Conservation (phyloP, 2,329 filamentous ascomycete genomes). For the Nigrospora sphaerica region DNA sequence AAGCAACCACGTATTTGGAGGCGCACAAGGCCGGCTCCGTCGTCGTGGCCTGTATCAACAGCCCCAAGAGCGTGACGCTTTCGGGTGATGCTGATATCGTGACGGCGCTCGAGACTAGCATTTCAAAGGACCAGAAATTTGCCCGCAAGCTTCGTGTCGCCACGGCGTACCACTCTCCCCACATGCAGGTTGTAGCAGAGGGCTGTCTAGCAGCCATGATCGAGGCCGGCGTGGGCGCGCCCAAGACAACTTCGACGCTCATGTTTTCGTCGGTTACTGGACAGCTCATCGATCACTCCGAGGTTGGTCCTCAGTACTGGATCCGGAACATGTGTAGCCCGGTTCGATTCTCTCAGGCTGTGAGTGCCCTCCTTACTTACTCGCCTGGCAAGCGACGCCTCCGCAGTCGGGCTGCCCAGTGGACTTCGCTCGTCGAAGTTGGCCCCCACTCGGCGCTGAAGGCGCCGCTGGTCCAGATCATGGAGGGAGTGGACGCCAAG, state of each 20-base stretch:
- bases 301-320: constrained; percentile 24
- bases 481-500: constrained; percentile 5
- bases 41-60: constrained; percentile 12
- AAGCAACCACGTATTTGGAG: not conserved
- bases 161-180: constrained; percentile 18
- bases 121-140: constrained; percentile 9
- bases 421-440: constrained; percentile 10
- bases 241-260: no score
- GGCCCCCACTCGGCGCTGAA: constrained; percentile 25
- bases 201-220: constrained; percentile 6
- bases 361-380: constrained; percentile 1
- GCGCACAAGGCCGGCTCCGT: not conserved
- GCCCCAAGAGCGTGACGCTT: constrained; percentile 12
- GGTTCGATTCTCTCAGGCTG: constrained; percentile 25
- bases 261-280: not conserved
- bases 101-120: constrained; percentile 10
- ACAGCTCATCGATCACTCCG: not conserved
- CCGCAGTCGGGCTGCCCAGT: not conserved
- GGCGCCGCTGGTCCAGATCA: constrained; percentile 21
- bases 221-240: not conserved
- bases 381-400: not conserved
- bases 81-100: constrained; percentile 13
- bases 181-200: no score
- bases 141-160: constrained; percentile 15
- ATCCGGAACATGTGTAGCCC: constrained; percentile 23